Percentiles rank a stretch among this genome's conserved stretches.
Evolutionary conservation across 108 stramenopile species (phyloP).

Genomic region (Pinguiococcus pyrenoidosus): DNA sequence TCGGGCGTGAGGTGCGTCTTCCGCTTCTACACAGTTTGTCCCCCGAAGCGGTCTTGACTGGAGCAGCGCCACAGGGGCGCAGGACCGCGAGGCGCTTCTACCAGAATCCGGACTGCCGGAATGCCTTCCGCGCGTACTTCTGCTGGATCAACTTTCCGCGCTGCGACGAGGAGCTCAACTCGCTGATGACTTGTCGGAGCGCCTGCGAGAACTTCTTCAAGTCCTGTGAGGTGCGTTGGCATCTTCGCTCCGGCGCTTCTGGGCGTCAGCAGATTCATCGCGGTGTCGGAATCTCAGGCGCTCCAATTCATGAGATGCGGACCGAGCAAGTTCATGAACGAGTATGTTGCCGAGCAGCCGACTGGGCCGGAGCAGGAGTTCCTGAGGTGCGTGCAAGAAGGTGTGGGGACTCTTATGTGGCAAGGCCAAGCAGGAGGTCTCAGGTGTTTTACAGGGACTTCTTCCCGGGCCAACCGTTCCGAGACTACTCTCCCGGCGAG

Average conservation of each 20-base stretch:
- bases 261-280: no score
- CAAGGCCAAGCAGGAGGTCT: no score
- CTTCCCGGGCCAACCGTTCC: slow-evolving; percentile 40
- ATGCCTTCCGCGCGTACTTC: slow-evolving; percentile 33
- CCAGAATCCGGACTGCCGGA: slow-evolving; percentile 31
- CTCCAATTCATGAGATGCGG: slow-evolving; percentile 42
- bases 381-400: slow-evolving; percentile 8
- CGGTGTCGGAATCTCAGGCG: slow-evolving; percentile 28
- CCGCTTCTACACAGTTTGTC: not conserved
- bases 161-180: slow-evolving; percentile 24
- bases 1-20: not conserved
- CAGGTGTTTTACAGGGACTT: slow-evolving; percentile 29
- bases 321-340: slow-evolving; percentile 29
- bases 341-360: slow-evolving; percentile 33
- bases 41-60: slow-evolving; percentile 28
- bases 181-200: slow-evolving; percentile 26
- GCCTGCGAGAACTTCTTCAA: slow-evolving; percentile 47
- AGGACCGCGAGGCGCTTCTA: slow-evolving; percentile 30
- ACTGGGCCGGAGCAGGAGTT: slow-evolving; percentile 4
- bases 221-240: not conserved
- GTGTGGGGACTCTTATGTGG: slow-evolving; percentile 13
- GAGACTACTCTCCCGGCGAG: slow-evolving; percentile 2
- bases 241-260: no score
- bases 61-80: slow-evolving; percentile 20
- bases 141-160: slow-evolving; percentile 48